phyloP scores from a whole-genome alignment of 305 asterid species.

The Fraxinus dipetala region DNA sequence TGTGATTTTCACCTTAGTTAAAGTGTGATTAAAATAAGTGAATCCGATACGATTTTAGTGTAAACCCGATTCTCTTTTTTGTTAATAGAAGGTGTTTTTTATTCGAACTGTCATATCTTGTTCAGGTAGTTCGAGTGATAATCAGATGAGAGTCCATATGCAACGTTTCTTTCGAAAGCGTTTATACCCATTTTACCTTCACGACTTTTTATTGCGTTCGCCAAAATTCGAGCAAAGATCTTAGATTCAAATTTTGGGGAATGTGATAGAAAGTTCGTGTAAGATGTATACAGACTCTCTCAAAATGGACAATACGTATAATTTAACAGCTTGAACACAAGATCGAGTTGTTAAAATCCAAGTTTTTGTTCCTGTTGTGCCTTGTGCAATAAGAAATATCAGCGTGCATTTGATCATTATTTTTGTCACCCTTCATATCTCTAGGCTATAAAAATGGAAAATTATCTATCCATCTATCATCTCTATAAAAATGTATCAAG shows the following conservation, averaged over 20 bases:
- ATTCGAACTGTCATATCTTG: not conserved
- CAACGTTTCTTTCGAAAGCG: too few species aligned
- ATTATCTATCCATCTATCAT: not conserved
- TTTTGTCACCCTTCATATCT: not conserved
- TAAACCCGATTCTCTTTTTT: not conserved
- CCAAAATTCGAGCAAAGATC: not conserved
- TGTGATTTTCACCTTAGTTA: conserved; percentile 11
- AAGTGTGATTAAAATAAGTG: not conserved
- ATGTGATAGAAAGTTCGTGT: not conserved
- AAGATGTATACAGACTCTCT: not conserved
- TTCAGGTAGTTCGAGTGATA: not conserved
- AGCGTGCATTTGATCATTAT: not conserved
- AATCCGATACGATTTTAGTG: not conserved
- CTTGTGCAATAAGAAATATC: not conserved
- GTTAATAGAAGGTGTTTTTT: not conserved
- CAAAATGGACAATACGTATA: not conserved
- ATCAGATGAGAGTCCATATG: not conserved
- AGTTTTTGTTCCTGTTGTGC: not conserved
- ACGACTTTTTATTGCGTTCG: too few species aligned
- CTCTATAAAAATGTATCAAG: not conserved
- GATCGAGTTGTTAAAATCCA: not conserved
- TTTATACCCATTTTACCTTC: not conserved
- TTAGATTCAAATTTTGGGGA: not conserved
- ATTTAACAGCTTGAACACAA: not conserved
- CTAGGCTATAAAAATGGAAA: not conserved